Evolutionary conservation across 768 basidiomycete genomes (phyloP).

Genomic region (Filobasidium wieringae): DNA sequence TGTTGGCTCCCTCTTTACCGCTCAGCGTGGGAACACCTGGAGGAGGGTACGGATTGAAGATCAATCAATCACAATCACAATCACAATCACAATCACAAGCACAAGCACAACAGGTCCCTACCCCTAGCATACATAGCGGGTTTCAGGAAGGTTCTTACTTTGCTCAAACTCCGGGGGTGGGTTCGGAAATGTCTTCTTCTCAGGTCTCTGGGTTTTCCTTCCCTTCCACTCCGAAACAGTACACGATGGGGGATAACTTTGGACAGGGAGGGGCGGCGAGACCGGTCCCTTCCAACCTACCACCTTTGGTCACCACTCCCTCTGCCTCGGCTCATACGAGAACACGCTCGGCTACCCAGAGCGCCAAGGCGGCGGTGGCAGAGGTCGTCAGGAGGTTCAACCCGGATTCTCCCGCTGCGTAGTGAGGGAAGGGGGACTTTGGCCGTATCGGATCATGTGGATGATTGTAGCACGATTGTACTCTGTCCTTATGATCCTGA

Average conservation of each 20-base stretch:
- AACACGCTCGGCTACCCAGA: slow-evolving; percentile 31
- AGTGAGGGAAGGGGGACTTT: background rate
- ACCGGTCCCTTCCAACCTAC: background rate
- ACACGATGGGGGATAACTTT: no score
- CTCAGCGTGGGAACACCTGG: background rate
- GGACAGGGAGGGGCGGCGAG: background rate
- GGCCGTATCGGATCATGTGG: no score
- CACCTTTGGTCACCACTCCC: slow-evolving; percentile 2
- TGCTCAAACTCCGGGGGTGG: background rate
- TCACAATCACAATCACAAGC: no score
- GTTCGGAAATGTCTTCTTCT: background rate
- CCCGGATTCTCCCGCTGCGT: slow-evolving; percentile 4
- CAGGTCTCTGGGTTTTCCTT: background rate
- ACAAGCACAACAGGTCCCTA: background rate
- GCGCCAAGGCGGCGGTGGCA: slow-evolving; percentile 38
- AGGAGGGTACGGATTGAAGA: background rate
- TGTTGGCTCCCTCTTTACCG: background rate
- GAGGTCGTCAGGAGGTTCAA: slow-evolving; percentile 38
- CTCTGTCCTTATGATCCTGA: no score
- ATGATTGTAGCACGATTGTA: no score
- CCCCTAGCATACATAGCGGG: background rate
- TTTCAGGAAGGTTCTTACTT: background rate
- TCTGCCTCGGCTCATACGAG: background rate
- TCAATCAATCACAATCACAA: background rate
- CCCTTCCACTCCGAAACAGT: background rate